Percentiles rank a stretch among this genome's conserved stretches.
Conservation (phyloP, 495 filamentous ascomycete genomes). For the Xylaria cubensis region DNA sequence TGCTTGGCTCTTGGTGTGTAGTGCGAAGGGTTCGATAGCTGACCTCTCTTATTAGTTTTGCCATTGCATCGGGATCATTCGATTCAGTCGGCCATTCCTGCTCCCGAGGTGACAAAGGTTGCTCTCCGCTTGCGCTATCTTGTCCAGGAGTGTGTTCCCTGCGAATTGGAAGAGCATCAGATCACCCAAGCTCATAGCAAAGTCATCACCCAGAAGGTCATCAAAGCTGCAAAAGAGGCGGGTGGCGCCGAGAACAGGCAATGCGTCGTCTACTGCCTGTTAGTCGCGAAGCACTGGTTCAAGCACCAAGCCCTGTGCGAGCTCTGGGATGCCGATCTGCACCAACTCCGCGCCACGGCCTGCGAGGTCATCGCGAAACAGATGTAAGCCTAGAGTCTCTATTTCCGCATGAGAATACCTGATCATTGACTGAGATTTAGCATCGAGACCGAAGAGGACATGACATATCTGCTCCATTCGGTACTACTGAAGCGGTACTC, state of each 20-base stretch:
- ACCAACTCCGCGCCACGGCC: slow-evolving; percentile 77
- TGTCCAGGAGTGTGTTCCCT: slow-evolving; percentile 85
- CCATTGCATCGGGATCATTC: slow-evolving; percentile 62
- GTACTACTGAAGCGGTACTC: slow-evolving; percentile 92
- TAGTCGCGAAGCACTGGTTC: slow-evolving; percentile 93
- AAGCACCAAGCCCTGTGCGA: slow-evolving; percentile 78
- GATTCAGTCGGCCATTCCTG: slow-evolving; percentile 66
- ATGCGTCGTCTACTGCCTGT: slow-evolving; percentile 82
- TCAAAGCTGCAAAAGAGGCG: slow-evolving; percentile 78
- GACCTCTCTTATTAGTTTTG: slow-evolving; percentile 56
- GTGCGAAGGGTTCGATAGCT: slow-evolving; percentile 26
- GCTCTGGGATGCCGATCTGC: slow-evolving; percentile 90
- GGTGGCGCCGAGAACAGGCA: slow-evolving; percentile 76
- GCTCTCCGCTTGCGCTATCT: slow-evolving; percentile 90
- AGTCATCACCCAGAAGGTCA: slow-evolving; percentile 80
- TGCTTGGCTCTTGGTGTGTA: background rate
- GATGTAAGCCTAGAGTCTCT: slow-evolving; percentile 50
- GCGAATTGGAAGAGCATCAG: slow-evolving; percentile 75
- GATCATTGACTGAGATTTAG: background rate
- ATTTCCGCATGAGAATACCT: background rate
- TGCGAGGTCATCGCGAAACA: slow-evolving; percentile 95
- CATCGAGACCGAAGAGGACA: slow-evolving; percentile 83
- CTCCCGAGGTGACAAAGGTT: slow-evolving; percentile 80
- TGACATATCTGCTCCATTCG: slow-evolving; percentile 75
- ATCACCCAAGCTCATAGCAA: slow-evolving; percentile 81